phyloP scores from a whole-genome alignment of 2,329 filamentous ascomycete species.

The Penicillium hordei region DNA sequence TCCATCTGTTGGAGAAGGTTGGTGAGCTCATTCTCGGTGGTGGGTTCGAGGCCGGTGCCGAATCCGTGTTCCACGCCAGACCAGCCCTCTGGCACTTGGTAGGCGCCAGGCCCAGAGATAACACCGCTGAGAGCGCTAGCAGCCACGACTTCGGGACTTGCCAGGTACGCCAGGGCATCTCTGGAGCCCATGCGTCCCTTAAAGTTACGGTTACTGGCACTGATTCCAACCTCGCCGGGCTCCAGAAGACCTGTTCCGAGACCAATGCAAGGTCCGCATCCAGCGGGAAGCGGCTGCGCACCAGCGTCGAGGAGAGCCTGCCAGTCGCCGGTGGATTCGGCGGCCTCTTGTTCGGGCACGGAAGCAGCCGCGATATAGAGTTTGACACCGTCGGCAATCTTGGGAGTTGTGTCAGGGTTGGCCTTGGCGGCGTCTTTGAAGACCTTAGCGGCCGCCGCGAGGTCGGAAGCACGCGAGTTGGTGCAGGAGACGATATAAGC shows the following conservation, averaged over 20 bases:
- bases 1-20: constrained; percentile 70
- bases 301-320: constrained; percentile 77
- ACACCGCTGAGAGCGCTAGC: constrained; percentile 70
- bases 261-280: constrained; percentile 85
- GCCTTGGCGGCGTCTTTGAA: constrained; percentile 72
- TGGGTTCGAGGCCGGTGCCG: constrained; percentile 61
- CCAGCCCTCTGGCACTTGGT: constrained; percentile 69
- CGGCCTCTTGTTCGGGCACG: constrained; percentile 68
- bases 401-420: constrained; percentile 62
- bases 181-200: constrained; percentile 84
- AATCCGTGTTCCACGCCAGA: constrained; percentile 63
- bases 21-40: constrained; percentile 68
- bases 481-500: constrained; percentile 91
- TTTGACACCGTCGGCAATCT: constrained; percentile 72
- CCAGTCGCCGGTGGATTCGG: constrained; percentile 84
- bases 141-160: constrained; percentile 86
- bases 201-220: constrained; percentile 83
- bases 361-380: constrained; percentile 92
- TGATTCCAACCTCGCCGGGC: constrained; percentile 81
- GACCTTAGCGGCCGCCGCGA: constrained; percentile 77
- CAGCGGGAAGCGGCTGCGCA: constrained; percentile 67
- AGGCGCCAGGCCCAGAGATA: constrained; percentile 69
- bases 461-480: constrained; percentile 77
- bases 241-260: constrained; percentile 77
- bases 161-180: constrained; percentile 79